Evolutionary conservation across 2,329 filamentous ascomycete genomes (phyloP).

Genomic region (Trichoderma lentiforme): DNA sequence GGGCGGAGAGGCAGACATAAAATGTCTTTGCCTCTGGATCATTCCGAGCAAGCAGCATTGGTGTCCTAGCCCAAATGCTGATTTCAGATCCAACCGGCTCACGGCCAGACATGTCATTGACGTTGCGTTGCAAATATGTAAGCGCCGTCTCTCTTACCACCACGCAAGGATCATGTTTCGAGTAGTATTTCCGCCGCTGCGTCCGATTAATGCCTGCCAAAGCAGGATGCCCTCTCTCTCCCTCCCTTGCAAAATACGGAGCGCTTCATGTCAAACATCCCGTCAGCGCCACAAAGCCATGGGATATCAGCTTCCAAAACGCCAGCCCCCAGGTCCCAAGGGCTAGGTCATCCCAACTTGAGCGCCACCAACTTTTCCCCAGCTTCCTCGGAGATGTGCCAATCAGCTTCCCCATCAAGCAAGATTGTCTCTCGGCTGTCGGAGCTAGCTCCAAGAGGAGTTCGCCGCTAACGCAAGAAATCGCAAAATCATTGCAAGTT

Average conservation of each 20-base stretch:
- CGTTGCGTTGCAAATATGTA: background rate
- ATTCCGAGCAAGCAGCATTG: background rate
- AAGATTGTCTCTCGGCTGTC: background rate
- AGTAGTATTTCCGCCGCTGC: background rate
- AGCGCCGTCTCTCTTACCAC: background rate
- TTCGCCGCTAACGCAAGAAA: slow-evolving; percentile 11
- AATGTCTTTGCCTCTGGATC: background rate
- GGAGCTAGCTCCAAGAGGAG: background rate
- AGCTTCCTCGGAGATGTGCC: slow-evolving; percentile 15
- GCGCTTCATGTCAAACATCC: slow-evolving; percentile 3
- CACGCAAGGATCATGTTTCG: background rate
- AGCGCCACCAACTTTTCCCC: slow-evolving; percentile 3
- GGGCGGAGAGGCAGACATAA: background rate
- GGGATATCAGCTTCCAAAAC: background rate
- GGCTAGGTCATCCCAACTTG: background rate
- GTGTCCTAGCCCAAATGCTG: background rate
- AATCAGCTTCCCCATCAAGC: background rate
- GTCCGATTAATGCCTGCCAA: background rate
- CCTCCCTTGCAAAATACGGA: background rate
- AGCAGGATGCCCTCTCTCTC: background rate
- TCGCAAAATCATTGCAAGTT: background rate
- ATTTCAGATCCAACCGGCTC: background rate
- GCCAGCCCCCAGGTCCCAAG: background rate
- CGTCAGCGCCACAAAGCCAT: background rate
- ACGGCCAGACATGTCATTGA: background rate